Evolutionary conservation across 495 filamentous ascomycete species (phyloP), one percentile per base, ranked within the genome.

Genomic region (Barbatosphaeria neglecta): DNA sequence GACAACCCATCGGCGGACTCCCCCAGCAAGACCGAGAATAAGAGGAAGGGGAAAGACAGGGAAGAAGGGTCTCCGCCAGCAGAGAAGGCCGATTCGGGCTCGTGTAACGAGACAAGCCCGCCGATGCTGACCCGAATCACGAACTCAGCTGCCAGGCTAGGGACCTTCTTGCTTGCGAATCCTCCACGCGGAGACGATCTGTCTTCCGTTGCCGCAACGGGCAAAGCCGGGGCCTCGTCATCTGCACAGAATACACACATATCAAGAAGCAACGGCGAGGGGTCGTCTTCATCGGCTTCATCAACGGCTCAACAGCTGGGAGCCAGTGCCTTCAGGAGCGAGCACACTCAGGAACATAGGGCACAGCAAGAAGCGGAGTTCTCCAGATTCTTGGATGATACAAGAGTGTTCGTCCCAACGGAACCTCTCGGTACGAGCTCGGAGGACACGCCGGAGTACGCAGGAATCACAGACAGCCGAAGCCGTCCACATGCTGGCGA

Each of bases 251-350:
- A 6, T 22, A 15, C 3, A 8, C 39, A 22, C 3, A 10, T n/a
- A 7, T 24, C 39, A 23, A 41, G n/a, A n/a, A n/a, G 18, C 15
- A 24, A 24, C 20, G 39, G 39, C 15, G 82, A 81, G 62, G 70
- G 83, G 9, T 83, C 84, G 69, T 92, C 49, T 7, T 83, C 84
- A 69, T 92, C 48, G 81, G 90, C 55, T 83, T 93, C 67, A 74
- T 87, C 58, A 90, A 88, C 69, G 70, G 81, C 60, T 89, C 39
- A 37, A 33, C 27, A 7, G 48, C 49, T 25, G 50, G 42, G 23
- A 38, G 16, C 39, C 20, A 23, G 22, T 22, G 22, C 43, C 24
- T 35, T 65, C 38, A 56, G 46, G 22, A 24, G 44, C 10, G 45
- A 51, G 0, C 58, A 68, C 11, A 52, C 51, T 9, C 59, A 61